Conservation (phyloP, 305 asterid genomes). For the Withania somnifera region DNA sequence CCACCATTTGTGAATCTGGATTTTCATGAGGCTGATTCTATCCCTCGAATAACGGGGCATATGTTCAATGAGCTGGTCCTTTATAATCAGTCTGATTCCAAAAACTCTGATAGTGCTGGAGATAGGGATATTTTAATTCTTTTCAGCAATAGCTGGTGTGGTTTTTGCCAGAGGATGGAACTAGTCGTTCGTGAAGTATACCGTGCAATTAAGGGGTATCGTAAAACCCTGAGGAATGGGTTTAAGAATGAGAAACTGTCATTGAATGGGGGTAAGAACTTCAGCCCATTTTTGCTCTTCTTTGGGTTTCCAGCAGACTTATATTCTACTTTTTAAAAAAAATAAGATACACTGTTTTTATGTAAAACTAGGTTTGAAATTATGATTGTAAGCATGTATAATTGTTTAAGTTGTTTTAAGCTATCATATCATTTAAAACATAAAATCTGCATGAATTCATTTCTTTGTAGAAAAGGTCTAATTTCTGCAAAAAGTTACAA, state of each 20-base stretch:
- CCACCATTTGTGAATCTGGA: constrained; percentile 92
- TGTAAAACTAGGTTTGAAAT: background rate
- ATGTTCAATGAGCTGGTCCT: constrained; percentile 63
- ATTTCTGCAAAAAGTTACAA: background rate
- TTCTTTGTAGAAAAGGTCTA: background rate
- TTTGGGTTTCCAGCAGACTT: background rate
- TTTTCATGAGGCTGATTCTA: constrained; percentile 77
- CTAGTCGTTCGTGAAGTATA: constrained; percentile 85
- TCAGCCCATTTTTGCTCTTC: constrained; percentile 10
- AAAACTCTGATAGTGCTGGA: constrained; percentile 30
- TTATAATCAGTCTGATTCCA: constrained; percentile 42
- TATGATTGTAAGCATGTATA: background rate
- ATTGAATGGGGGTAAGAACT: constrained; percentile 35
- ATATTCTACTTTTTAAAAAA: background rate
- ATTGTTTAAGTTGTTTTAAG: background rate
- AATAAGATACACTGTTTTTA: background rate
- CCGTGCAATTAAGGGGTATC: constrained; percentile 54
- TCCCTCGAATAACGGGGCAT: constrained; percentile 54
- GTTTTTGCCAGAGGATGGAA: constrained; percentile 96
- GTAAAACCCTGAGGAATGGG: constrained; percentile 29
- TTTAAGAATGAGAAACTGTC: constrained; percentile 34
- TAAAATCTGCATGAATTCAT: background rate
- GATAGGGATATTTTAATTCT: constrained; percentile 65
- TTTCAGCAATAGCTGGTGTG: constrained; percentile 86
- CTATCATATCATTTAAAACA: background rate